A percentile compares a stretch with the other conserved stretches of the same genome.
phyloP scores from a whole-genome alignment of 106 monocot genomes.

The Dendrobium officinale region DNA sequence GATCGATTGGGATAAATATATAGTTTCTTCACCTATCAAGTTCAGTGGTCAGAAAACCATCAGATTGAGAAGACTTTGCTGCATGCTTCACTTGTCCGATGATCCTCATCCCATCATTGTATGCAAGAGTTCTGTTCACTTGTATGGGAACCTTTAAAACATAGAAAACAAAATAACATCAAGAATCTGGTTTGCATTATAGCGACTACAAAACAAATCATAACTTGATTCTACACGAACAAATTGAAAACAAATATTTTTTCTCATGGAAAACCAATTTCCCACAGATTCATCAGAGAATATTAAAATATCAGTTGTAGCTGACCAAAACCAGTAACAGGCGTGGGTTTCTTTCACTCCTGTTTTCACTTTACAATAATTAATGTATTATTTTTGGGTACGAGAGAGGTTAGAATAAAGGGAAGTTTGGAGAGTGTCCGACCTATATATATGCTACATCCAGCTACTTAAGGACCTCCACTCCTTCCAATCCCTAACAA shows the following conservation, averaged over 20 bases:
- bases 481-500: too few species aligned
- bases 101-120: slow-evolving; percentile 73
- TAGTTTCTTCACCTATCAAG: slow-evolving; percentile 42
- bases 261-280: too few species aligned
- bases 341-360: too few species aligned
- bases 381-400: too few species aligned
- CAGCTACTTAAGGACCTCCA: too few species aligned
- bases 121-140: slow-evolving; percentile 61
- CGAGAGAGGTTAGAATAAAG: too few species aligned
- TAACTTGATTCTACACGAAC: neutral
- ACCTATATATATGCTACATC: too few species aligned
- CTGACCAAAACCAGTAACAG: too few species aligned
- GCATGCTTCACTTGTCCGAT: slow-evolving; percentile 38
- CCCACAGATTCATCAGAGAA: too few species aligned
- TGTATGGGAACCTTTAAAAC: slow-evolving; percentile 66
- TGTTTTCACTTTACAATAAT: too few species aligned
- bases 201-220: neutral
- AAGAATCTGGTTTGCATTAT: neutral
- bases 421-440: too few species aligned
- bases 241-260: neutral
- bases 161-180: neutral
- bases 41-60: slow-evolving; percentile 39
- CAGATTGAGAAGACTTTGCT: slow-evolving; percentile 16
- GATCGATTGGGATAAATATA: neutral
- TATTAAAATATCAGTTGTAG: too few species aligned